A percentile compares a stretch with the other conserved stretches of the same genome.
phyloP scores from a whole-genome alignment of 345 rosid genomes.

The Rhodamnia rubescens region DNA sequence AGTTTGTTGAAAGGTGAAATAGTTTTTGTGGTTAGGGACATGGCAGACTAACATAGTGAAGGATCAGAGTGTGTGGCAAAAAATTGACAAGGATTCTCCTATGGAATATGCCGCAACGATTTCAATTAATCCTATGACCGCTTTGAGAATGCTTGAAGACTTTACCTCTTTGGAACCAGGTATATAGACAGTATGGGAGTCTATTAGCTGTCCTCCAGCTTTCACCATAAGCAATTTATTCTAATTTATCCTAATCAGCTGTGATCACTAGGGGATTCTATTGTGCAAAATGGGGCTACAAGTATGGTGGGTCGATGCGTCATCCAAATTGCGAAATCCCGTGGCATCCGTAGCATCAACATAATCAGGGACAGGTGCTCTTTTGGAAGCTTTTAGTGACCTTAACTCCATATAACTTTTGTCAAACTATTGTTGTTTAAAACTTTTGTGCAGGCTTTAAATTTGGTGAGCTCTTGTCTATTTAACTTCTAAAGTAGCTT shows the following conservation, averaged over 20 bases:
- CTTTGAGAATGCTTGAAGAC: slow-evolving; percentile 86
- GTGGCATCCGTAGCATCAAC: slow-evolving; percentile 61
- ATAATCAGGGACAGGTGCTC: slow-evolving; percentile 72
- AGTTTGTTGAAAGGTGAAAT: not conserved
- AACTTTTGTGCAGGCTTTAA: not conserved
- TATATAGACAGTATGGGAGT: not conserved
- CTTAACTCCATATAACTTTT: not conserved
- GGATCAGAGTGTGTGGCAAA: slow-evolving; percentile 74
- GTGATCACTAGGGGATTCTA: slow-evolving; percentile 45
- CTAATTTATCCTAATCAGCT: not conserved
- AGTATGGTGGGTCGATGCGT: slow-evolving; percentile 87
- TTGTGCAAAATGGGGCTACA: slow-evolving; percentile 92
- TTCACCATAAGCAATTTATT: not conserved
- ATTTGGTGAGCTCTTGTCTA: not conserved
- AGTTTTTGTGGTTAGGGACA: slow-evolving; percentile 28
- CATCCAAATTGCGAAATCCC: slow-evolving; percentile 64
- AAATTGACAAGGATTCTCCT: slow-evolving; percentile 53
- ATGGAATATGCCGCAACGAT: slow-evolving; percentile 85
- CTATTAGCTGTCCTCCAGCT: not conserved
- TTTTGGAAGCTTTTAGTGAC: not conserved
- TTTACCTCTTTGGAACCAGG: slow-evolving; percentile 52
- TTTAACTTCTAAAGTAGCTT: not conserved
- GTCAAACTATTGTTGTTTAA: not conserved
- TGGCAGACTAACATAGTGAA: slow-evolving; percentile 81
- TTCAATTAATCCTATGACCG: slow-evolving; percentile 81